These are phyloP conservation scores for Blastobotrys peoriensis DNA, from an alignment of 805 yeast species.

Conservation along the genomic window DNA sequence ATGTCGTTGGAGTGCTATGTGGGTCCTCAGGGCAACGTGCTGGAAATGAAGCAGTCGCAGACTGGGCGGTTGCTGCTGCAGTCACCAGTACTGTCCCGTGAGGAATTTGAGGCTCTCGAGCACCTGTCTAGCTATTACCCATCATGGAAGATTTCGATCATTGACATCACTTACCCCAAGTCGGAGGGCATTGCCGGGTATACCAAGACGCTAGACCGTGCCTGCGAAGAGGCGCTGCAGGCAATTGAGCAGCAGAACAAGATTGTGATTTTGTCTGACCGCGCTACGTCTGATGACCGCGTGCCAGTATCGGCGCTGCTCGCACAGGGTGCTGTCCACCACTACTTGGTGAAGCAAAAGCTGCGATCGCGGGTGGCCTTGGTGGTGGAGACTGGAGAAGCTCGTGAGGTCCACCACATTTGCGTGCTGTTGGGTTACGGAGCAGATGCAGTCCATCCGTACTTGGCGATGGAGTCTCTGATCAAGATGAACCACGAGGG, in stretches of 20 bases:
- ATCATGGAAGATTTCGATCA: conserved; percentile 72
- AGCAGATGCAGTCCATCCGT: conserved; percentile 94
- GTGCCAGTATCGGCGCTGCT: conserved; percentile 81
- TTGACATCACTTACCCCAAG: conserved; percentile 85
- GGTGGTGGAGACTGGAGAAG: conserved; percentile 91
- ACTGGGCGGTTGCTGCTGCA: conserved; percentile 80
- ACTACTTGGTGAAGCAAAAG: conserved; percentile 89
- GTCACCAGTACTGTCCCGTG: conserved; percentile 73
- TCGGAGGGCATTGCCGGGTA: conserved; percentile 82
- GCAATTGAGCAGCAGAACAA: conserved; percentile 74
- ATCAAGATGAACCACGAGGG: conserved; percentile 79
- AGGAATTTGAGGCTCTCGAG: conserved; percentile 68
- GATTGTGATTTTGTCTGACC: conserved; percentile 73
- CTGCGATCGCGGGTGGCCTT: conserved; percentile 94
- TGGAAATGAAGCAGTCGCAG: conserved; percentile 88
- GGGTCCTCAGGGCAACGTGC: conserved; percentile 96
- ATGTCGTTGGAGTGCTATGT: conserved; percentile 96
- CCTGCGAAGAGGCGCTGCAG: conserved; percentile 79
- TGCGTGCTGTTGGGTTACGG: conserved; percentile 95
- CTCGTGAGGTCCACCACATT: conserved; percentile 94
- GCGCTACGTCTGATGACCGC: conserved; percentile 50
- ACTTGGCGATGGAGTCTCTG: conserved; percentile 84
- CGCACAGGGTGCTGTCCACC: conserved; percentile 97
- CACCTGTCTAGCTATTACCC: conserved; percentile 73
- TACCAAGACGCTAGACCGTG: conserved; percentile 73